Base-by-base conservation (phyloP, 2,329 filamentous ascomycete genomes). In the Ascochyta koolunga region DNA sequence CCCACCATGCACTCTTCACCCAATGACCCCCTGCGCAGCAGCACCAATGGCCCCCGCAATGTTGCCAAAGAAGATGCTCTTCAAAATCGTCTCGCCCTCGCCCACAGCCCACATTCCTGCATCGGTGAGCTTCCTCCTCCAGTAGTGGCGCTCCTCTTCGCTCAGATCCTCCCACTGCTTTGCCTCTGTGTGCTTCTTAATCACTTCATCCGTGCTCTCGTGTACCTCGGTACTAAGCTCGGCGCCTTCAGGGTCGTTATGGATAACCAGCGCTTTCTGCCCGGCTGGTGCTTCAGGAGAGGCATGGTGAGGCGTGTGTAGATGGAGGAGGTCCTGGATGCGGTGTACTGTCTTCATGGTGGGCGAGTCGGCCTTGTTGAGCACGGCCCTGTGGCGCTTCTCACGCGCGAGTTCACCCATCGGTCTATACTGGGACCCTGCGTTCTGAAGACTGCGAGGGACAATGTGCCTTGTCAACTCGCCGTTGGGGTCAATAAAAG, bases 31-130 rank as follows among this genome's bases (percentile, higher is more conserved):
- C 59, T 70, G 70, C 54, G 61, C 72, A 55, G 67, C 65, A 62
- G 65, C 72, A 56, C 69, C 76, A 56, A 62, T 85, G 83, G 45
- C 81, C 2, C 84, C 88, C 1, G 83, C 89, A 60, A 90, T 79
- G 75, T 91, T 84, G 18, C 86, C 84, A 75, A 96, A 96, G 58
- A 96, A 77, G 27, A 96, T 83, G 2, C 90, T 89, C 75, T 87
- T 86, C 62, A 96, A 83, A 25, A 95, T 84, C 9, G 80, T 82
- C 78, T 93, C 90, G 2, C 90, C 89, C 80, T 93, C 89, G 32
- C 85, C 81, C 69, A 88, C 86, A n/a, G 84, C 84, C 91, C 90
- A 96, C 60, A 91, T 85, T 0, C 91, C 91, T 0, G 89, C 87
- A 49, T 87, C 81, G 50, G 80, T 79, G 31, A 96, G 80, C 68